Conservation (phyloP, 2,329 filamentous ascomycete genomes). For the Gaeumannomyces tritici region DNA sequence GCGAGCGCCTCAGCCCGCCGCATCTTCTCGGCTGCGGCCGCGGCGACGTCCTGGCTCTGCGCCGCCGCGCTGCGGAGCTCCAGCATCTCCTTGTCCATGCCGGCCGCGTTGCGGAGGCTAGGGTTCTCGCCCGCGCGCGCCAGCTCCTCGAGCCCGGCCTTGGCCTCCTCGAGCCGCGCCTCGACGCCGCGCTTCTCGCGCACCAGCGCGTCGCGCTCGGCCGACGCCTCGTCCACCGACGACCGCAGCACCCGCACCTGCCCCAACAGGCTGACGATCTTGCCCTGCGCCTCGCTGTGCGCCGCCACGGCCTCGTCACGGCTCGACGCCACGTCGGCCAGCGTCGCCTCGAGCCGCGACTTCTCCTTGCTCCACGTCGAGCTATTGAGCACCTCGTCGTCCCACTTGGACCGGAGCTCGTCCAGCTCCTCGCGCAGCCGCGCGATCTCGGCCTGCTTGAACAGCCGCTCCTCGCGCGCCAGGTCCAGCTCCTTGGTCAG, state of each 20-base stretch:
- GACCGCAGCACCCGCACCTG: constrained; percentile 80
- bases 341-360: constrained; percentile 76
- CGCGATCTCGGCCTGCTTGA: constrained; percentile 76
- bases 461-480: constrained; percentile 81
- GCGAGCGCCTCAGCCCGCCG: constrained; percentile 79
- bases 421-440: constrained; percentile 93
- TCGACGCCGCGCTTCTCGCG: constrained; percentile 90
- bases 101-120: constrained; percentile 80
- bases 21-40: constrained; percentile 95
- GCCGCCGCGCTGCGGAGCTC: constrained; percentile 83
- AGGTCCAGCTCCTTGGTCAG: constrained; percentile 88
- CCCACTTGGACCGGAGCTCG: constrained; percentile 91
- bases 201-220: constrained; percentile 74
- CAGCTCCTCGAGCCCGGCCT: constrained; percentile 79
- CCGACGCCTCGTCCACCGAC: constrained; percentile 73
- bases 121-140: constrained; percentile 76
- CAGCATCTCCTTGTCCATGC: constrained; percentile 78
- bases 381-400: constrained; percentile 94
- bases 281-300: constrained; percentile 89
- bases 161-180: constrained; percentile 75
- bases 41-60: constrained; percentile 86
- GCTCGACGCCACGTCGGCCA: constrained; percentile 83
- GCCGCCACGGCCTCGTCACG: constrained; percentile 87
- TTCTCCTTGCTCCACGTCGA: constrained; percentile 99
- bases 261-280: constrained; percentile 81